Base-by-base conservation (phyloP, 768 basidiomycete genomes). In the Tephrocybe sp. region DNA sequence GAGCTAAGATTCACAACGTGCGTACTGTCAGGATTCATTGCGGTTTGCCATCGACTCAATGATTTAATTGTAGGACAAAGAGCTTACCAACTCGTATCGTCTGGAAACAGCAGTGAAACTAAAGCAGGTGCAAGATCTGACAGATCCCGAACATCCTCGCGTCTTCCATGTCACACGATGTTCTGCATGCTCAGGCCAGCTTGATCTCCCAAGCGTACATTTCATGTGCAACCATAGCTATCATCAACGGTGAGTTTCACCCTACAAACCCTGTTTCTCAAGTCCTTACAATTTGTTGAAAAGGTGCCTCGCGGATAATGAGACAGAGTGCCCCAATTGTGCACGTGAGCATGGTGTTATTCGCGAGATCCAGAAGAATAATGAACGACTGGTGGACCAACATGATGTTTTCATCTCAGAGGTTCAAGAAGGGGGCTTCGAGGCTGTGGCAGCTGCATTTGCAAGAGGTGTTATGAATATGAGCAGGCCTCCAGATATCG, bases 191-290 rank as follows among this genome's bases (percentile, higher is more conserved):
- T 79, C 85, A 13, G 91, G 87, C 1, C 91, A 89, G 59, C 81
- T 98, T 53, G 95, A 98, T 65, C 80, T 98, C 9, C 96, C 97
- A 0, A 88, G 83, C 56, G 78, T 98, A 5, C 95, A 98, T 67
- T 98, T 98, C 63, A 97, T 98, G 96, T 99, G 96, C 68, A 85
- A 87, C 61, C 97, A 98, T 65, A 93, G 91, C 54, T 98, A 92
- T 72, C 97, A 99, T 65, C 92, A 96, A 64, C 78, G 94, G 92
- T 91, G 69, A 64, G 68, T 51, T 2, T 16, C 43, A 31, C 48
- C 46, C 31, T 22, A 32, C 17, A 34, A 39, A 16, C 31, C 32
- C 26, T 45, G 16, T 48, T 19, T 22, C 22, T 52, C 30, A 30
- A 32, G 30, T 41, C 5, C 17, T 38, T 36, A 16, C 6, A 19